Base-by-base conservation (phyloP, 208 protist species). In the Giardia duodenalis region DNA sequence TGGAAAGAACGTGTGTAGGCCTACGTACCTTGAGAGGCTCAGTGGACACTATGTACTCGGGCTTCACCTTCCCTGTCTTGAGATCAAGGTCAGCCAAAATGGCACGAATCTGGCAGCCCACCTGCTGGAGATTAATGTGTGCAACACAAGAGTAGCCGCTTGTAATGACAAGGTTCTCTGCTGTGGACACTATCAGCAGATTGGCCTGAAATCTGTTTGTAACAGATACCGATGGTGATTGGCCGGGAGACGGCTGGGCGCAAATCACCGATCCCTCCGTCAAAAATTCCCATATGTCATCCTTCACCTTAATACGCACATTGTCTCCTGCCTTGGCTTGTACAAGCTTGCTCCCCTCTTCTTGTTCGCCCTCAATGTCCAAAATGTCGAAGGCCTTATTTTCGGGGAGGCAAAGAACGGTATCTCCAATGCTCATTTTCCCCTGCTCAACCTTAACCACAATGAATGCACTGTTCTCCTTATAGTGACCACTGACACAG, bases 401-500 rank as follows among this genome's bases (percentile, higher is more conserved):
- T 4, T 91, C 2, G 0, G 2, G 44, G 44, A 45, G n/a, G 2
- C 2, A 47, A 47, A 47, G 2, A 91, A 48, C 44, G 43, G 2
- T 67, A n/a, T 67, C 46, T 30, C 44, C 44, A 4, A 42, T 67
- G 1, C 47, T 48, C 1, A 91, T 91, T 47, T n/a, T 0, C 39
- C 88, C 88, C n/a, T 91, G n/a, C n/a, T 91, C 88, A 0, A 91
- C 45, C 45, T 91, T 91, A 46, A 2, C 2, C 44, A 91, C 45
- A 30, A 91, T 45, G 45, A 47, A 91, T 2, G n/a, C n/a, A 19
- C 88, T 45, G 45, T 48, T 91, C 2, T 91, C 88, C 44, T 47
- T 91, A 48, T 91, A 91, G 2, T 48, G n/a, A 19, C 88, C 88
- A 47, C 42, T 47, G 10, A 91, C 88, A n/a, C 92, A 89, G 2